Evolutionary conservation across 164 flowering plant genomes (phyloP).

Genomic region (Malania oleifera): DNA sequence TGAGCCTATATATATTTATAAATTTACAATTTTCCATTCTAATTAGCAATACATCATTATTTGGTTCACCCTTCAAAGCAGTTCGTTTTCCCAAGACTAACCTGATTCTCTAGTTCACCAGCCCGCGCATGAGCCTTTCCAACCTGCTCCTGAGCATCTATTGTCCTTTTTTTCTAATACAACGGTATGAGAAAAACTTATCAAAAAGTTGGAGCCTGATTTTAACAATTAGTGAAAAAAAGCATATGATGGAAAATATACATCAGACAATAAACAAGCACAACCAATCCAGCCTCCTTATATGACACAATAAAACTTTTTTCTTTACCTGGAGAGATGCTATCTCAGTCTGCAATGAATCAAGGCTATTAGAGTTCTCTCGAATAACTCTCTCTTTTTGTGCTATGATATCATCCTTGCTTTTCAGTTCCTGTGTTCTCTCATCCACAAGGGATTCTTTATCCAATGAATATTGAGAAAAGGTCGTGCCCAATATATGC

Average conservation of each 20-base stretch:
- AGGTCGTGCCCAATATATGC: not conserved
- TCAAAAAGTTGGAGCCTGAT: too few species aligned
- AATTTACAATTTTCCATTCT: too few species aligned
- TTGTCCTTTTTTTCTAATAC: conserved; percentile 4
- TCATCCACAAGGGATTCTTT: not conserved
- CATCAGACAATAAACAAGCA: too few species aligned
- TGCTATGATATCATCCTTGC: conserved; percentile 1
- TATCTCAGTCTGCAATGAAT: not conserved
- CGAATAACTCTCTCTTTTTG: not conserved
- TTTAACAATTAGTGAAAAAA: too few species aligned
- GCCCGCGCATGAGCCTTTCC: conserved; percentile 7
- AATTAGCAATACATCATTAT: too few species aligned
- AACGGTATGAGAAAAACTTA: too few species aligned
- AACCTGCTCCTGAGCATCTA: not conserved
- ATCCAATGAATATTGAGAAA: not conserved
- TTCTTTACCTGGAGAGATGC: not conserved
- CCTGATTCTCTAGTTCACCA: conserved; percentile 3
- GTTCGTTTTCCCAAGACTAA: not conserved
- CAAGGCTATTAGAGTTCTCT: not conserved
- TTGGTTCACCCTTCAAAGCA: too few species aligned
- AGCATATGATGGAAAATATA: too few species aligned
- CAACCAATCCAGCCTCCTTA: not conserved
- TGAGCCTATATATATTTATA: too few species aligned
- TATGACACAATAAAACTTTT: not conserved
- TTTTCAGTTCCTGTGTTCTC: not conserved